Evolutionary conservation across 1,139 yeast species (phyloP), one percentile per base, ranked within the genome.

Genomic region (Cylindricascospora bacillispora): DNA sequence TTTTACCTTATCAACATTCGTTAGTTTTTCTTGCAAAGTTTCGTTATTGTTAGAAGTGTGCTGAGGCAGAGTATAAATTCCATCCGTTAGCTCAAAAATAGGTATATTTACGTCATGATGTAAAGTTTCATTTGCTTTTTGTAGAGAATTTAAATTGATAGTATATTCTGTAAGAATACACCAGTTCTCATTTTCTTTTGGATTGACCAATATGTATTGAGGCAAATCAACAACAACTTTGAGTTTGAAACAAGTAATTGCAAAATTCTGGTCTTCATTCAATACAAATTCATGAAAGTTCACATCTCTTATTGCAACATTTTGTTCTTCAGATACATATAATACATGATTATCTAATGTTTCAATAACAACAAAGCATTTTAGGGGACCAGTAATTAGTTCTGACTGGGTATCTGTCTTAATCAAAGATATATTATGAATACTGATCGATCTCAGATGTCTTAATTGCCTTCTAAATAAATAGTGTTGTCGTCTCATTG

Each of bases 241-340:
- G 21, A 51, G 24, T 2, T 30, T 26, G 13, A 51, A 29, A 20
- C 20, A 32, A 5, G 42, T 31, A 9, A 32, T 27, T n/a, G 42
- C 30, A 23, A 34, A 31, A 3, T 13, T 20, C 23, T 13, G 17
- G 21, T 12, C 14, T 3, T 39, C 38, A 21, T 32, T 30, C 5
- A 27, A 27, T 12, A 46, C 44, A 9, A 50, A 17, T 21, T 49
- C 54, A 31, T 49, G 41, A 28, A 49, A 48, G 19, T 37, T 41
- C 3, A 46, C 24, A n/a, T 26, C 26, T 7, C 28, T 29, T 5
- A 36, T 28, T 2, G 40, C 31, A 18, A 39, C 40, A 7, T 21
- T 13, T 32, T 48, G 50, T 4, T 36, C 31, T 32, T 52, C 56
- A 32, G 53, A 49, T 6, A 50, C 39, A 29, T 48, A 49, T 3